phyloP scores from a whole-genome alignment of 2,329 filamentous ascomycete species.

The Tolypocladium endophyticum region DNA sequence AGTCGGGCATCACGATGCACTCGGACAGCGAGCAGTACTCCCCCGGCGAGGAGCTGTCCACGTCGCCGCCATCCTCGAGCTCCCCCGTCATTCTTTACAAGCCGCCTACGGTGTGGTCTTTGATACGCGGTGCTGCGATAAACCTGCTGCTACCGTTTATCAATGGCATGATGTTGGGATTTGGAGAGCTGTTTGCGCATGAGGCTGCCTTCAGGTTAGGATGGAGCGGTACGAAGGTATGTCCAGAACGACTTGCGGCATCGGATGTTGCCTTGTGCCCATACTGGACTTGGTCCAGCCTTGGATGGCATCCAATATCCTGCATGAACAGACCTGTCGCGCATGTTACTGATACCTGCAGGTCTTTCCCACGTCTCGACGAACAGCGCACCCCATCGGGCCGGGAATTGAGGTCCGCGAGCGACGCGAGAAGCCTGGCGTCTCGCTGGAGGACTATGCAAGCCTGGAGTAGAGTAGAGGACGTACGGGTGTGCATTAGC shows the following conservation, averaged over 20 bases:
- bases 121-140: constrained; percentile 83
- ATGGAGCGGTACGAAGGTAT: constrained; percentile 89
- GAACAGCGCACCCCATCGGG: constrained; percentile 57
- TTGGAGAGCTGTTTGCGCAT: constrained; percentile 93
- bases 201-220: constrained; percentile 88
- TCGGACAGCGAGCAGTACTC: constrained; percentile 81
- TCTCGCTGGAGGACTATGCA: constrained; percentile 54
- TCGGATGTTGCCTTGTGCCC: neutral
- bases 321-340: constrained; percentile 1
- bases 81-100: constrained; percentile 76
- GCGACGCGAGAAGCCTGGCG: constrained; percentile 45
- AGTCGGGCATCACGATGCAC: constrained; percentile 66
- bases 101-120: constrained; percentile 76
- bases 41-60: constrained; percentile 49
- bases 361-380: constrained; percentile 49
- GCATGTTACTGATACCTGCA: constrained; percentile 14
- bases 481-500: neutral
- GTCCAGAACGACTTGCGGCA: constrained; percentile 9
- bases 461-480: constrained; percentile 58
- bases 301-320: neutral
- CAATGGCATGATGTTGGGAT: constrained; percentile 96
- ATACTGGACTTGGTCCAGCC: neutral
- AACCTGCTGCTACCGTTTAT: constrained; percentile 93
- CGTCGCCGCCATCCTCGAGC: constrained; percentile 50
- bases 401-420: constrained; percentile 76